Evolutionary conservation across 148 eudicot genomes (phyloP), one percentile per base, ranked within the genome.

Genomic region (Fallopia convolvulus): DNA sequence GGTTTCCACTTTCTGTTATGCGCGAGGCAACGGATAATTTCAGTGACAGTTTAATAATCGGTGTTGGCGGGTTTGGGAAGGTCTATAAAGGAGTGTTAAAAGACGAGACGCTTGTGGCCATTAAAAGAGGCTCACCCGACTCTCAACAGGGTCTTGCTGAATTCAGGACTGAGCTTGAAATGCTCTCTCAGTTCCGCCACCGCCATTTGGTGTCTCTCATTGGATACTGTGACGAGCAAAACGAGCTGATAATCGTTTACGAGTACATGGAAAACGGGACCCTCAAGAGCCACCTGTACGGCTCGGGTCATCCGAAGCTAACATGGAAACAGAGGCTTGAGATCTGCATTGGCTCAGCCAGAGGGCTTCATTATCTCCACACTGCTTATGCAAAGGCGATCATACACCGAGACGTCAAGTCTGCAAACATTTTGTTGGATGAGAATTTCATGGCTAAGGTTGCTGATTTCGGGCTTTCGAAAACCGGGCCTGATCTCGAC

Each of bases 231-330:
- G 97, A 92, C 66, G 98, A 94, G 65, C 90, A 89, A 79, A 91
- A 81, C 46, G 98, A 94, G 82, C 89, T 94, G 98, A 94, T 92
- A 71, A 81, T 94, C 72, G 80, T 94, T n/a, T 94, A 94, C 20
- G 98, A 94, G 84, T 94, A 92, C 77, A 94, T 94, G 97, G 98
- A 92, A 78, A 94, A 94, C 61, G 98, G 98, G 26, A 90, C 97
- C 12, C 83, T 94, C 42, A 92, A 90, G 83, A 77, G 91, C 80
- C 97, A 92, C 74, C 85, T 92, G 6, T 90, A 94, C 61, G 98
- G 98, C 3, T 90, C 91, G 0, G 90, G 78, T 61, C 86, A 79
- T 46, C 97, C 97, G 8, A 85, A 89, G 47, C 77, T 94, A 84
- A 86, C 91, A 58, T 94, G 98, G 98, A 89, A 87, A 80, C 86